A percentile compares a stretch with the other conserved stretches of the same genome.
phyloP scores from a whole-genome alignment of 1,284 basidiomycete species.

The Mycena sp. region DNA sequence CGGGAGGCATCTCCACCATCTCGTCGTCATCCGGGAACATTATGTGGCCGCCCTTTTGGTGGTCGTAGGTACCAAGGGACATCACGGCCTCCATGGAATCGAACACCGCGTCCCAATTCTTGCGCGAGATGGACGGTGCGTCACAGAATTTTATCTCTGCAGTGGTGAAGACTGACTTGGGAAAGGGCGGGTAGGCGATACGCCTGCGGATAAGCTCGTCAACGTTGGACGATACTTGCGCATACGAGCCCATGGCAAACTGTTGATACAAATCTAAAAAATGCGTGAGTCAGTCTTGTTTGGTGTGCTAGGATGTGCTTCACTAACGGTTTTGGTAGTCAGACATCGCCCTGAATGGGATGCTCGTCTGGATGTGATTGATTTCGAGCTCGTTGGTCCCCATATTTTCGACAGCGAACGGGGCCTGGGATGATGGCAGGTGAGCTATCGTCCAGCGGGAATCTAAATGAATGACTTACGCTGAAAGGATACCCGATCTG shows the following conservation, averaged over 20 bases:
- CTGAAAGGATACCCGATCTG: neutral
- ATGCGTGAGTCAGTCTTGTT: neutral
- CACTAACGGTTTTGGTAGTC: constrained; percentile 18
- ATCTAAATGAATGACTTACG: neutral
- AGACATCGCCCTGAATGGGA: neutral
- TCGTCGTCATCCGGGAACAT: neutral
- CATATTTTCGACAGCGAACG: neutral
- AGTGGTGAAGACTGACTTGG: constrained; percentile 3
- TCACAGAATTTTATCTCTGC: neutral
- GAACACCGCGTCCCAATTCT: neutral
- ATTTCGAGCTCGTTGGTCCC: neutral
- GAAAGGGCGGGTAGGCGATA: neutral
- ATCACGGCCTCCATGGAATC: constrained; percentile 1
- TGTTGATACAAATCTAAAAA: neutral
- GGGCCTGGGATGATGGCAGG: neutral
- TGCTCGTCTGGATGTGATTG: neutral
- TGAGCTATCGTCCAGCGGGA: too few species aligned
- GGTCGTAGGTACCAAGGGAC: neutral
- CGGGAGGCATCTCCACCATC: neutral
- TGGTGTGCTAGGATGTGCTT: neutral
- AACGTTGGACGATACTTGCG: neutral
- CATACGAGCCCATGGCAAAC: neutral
- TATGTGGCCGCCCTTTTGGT: neutral
- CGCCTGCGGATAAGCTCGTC: neutral
- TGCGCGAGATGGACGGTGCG: neutral